Base-by-base conservation (phyloP, 1,284 basidiomycete species). In the Apiotrichum sp. region DNA sequence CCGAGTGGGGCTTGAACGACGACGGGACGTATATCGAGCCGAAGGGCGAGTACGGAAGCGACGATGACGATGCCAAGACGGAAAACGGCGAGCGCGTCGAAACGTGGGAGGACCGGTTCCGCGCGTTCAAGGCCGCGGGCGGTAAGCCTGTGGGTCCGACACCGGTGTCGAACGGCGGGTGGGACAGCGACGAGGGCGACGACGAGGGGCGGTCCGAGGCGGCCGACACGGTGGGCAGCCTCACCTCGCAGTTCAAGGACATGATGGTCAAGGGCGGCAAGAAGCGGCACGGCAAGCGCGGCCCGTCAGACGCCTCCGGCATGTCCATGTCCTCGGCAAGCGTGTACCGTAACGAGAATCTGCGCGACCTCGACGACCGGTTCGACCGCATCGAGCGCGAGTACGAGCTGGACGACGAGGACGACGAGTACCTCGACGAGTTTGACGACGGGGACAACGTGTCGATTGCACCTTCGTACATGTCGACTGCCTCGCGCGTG, bases 261-360 rank as follows among this genome's bases (percentile, higher is more conserved):
- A 58, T 75, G 67, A 72, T 78, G 62, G 85, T 91, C 56, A 80
- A 86, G 47, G 87, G 90, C 46, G 85, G 85, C 34, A 88, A 87
- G 79, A 81, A 83, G 65, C 80, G 86, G 64, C 80, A 88, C 65
- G 88, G 73, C 44, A 74, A 86, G 69, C 84, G 84, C 7, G 80
- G 84, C 1, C 89, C 87, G 45, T 71, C 68, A 51, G 86, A 91
- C 64, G 89, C 88, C 2, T 90, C 89, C 22, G 90, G 89, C 10
- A 93, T 93, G 79, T 90, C 87, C 71, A 98, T 99, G 95, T 95
- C 88, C 69, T 93, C 89, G 65, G 93, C 91, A 3, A 91, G 91
- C 31, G 93, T 98, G 88, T 90, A 86, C 77, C 83, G 96, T 42
- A 98, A 92, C 67, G 85, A 93, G 65, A 86, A 90, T 0, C 77